Conservation (phyloP, 225 moss, liverwort and hornwort species). For the Thuidium tamariscinum region DNA sequence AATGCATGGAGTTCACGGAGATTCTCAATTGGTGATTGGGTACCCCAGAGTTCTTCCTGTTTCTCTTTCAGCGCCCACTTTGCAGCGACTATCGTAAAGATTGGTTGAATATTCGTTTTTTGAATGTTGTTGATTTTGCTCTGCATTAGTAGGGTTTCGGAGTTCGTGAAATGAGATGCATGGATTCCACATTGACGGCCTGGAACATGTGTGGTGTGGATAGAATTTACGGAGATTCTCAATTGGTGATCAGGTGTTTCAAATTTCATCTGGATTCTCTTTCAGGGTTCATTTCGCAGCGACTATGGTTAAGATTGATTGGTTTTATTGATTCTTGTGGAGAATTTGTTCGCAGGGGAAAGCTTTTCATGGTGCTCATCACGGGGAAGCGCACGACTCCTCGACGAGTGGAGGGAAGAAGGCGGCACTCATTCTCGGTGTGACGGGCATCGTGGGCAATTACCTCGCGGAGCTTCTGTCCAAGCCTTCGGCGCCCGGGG, state of each 20-base stretch:
- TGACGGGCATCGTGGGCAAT: constrained; percentile 65
- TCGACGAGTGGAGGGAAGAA: not conserved
- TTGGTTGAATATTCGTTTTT: not conserved
- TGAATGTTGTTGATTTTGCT: not conserved
- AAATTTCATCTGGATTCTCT: not conserved
- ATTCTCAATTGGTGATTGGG: not conserved
- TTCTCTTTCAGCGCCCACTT: not conserved
- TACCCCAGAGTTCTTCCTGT: not conserved
- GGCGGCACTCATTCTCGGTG: constrained; percentile 37
- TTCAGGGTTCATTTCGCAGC: not conserved
- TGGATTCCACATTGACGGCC: not conserved
- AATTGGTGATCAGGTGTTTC: not conserved
- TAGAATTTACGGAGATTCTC: not conserved
- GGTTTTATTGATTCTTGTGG: not conserved
- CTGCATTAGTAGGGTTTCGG: not conserved
- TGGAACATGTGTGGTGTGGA: not conserved
- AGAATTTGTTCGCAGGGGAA: not conserved
- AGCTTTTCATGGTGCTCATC: not conserved
- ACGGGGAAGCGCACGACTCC: not conserved
- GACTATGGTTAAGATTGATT: not conserved
- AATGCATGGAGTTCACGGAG: not conserved
- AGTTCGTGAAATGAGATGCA: not conserved
- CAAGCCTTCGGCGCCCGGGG: constrained; percentile 16
- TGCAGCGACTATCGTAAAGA: not conserved
- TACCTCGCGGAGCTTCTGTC: constrained; percentile 26